Percentiles rank a stretch among this genome's conserved stretches.
Conservation (phyloP, 2,329 filamentous ascomycete genomes). For the Aureobasidium namibiae region DNA sequence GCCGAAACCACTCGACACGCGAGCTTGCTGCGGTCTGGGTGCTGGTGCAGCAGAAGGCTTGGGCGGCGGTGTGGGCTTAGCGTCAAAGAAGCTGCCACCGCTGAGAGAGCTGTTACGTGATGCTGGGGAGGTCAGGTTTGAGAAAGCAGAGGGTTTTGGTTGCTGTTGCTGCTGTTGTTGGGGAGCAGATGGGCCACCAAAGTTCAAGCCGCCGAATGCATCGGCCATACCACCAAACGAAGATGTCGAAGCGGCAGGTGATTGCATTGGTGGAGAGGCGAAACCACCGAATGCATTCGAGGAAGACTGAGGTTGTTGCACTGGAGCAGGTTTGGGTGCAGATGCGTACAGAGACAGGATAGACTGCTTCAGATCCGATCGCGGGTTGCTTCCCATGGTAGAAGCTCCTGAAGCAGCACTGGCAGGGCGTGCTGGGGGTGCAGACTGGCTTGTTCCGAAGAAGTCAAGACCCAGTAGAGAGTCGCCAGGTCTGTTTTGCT, state of each 20-base stretch:
- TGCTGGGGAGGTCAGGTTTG: constrained; percentile 49
- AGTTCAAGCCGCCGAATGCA: constrained; percentile 65
- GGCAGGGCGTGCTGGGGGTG: constrained; percentile 66
- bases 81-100: constrained; percentile 78
- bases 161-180: constrained; percentile 28
- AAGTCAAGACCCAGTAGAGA: constrained; percentile 91
- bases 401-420: constrained; percentile 62
- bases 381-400: constrained; percentile 56
- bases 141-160: constrained; percentile 55
- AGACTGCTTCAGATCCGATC: constrained; percentile 92
- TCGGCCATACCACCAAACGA: constrained; percentile 63
- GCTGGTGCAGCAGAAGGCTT: constrained; percentile 42
- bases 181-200: constrained; percentile 36
- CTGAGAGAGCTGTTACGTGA: constrained; percentile 39
- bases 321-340: constrained; percentile 64
- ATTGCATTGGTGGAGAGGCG: constrained; percentile 45
- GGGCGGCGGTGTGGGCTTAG: constrained; percentile 37
- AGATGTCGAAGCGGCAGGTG: constrained; percentile 37
- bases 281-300: constrained; percentile 56
- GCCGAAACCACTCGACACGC: constrained; percentile 43
- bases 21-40: constrained; percentile 38
- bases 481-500: constrained; percentile 64
- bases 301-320: constrained; percentile 34
- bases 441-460: constrained; percentile 62
- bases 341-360: constrained; percentile 92